These are phyloP conservation scores for Solanum hybrid DNA, from an alignment of 305 asterid species.

Conservation along the genomic window DNA sequence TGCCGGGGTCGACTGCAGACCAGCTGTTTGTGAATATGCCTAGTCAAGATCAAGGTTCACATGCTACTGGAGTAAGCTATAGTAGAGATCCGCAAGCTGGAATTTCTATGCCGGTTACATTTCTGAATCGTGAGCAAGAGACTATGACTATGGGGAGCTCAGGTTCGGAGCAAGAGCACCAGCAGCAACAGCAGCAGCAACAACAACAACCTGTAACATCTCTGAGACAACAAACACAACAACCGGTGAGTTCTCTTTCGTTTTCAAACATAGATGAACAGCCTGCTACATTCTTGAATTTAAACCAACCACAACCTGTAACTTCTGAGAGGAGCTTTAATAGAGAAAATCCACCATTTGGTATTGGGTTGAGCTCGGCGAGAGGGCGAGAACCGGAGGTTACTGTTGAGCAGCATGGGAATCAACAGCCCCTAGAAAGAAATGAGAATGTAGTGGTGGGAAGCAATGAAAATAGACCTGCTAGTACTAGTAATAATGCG, in stretches of 20 bases:
- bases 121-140: conserved; percentile 17
- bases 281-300: conserved; percentile 10
- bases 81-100: conserved; percentile 1
- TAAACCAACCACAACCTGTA: conserved; percentile 13
- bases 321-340: conserved; percentile 4
- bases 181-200: conserved; percentile 4
- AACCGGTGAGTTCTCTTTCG: conserved; percentile 4
- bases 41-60: conserved; percentile 1
- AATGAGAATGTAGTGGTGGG: conserved; percentile 16
- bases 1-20: neutral
- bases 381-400: neutral
- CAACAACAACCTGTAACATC: conserved; percentile 10
- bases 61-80: neutral
- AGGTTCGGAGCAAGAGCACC: neutral
- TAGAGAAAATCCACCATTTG: neutral
- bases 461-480: neutral
- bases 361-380: neutral
- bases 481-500: conserved; percentile 15
- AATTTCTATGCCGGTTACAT: neutral
- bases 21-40: neutral
- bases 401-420: neutral
- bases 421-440: conserved; percentile 12
- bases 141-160: conserved; percentile 17
- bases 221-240: conserved; percentile 16
- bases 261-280: conserved; percentile 4